Evolutionary conservation across 495 filamentous ascomycete species (phyloP), one percentile per base, ranked within the genome.

Genomic region (Extremus antarcticus): DNA sequence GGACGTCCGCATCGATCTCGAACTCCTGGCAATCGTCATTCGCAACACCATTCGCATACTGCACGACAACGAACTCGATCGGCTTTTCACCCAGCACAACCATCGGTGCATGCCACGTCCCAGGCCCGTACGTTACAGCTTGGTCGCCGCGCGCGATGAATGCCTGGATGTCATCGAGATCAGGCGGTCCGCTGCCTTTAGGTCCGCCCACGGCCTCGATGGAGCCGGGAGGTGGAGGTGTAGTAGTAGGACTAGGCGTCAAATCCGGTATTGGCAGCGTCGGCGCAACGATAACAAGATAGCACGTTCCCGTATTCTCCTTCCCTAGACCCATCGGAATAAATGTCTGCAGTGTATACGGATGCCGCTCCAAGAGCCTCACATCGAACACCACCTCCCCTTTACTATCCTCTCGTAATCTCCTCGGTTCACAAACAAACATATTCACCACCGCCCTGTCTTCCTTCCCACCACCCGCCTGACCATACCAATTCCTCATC

Each of bases 41-140:
- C 13, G 69, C 79, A 35, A 90, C 84, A 3, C 87, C 89, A 70
- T 94, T 98, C 16, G 82, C 83, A 72, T 82, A 87, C 71, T 95
- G 90, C 65, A 87, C 77, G 9, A 96, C 90, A 22, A 95, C 80
- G 70, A 97, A 98, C 62, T 85, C 84, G 24, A 89, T 77, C 20
- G 78, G 73, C 32, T 73, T 60, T 46, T 71, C 63, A 0, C 91
- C 92, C 20, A 96, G 64, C 45, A 88, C 90, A 16, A 86, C 88
- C 92, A 98, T 97, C 1, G 92, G 92, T 59, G 91, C 90, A 76
- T 98, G 92, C 91, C 94, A 98, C 43, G 88, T 95, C 16, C 88
- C 92, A 16, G 84, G 80, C 13, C 78, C 86, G 70, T 97, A 98
- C 16, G 89, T 95, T 19, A 98, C 86, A 1, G 88, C 90, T 74